Evolutionary conservation across 257 asterid species (phyloP).

Genomic region (Scutellaria baicalensis): DNA sequence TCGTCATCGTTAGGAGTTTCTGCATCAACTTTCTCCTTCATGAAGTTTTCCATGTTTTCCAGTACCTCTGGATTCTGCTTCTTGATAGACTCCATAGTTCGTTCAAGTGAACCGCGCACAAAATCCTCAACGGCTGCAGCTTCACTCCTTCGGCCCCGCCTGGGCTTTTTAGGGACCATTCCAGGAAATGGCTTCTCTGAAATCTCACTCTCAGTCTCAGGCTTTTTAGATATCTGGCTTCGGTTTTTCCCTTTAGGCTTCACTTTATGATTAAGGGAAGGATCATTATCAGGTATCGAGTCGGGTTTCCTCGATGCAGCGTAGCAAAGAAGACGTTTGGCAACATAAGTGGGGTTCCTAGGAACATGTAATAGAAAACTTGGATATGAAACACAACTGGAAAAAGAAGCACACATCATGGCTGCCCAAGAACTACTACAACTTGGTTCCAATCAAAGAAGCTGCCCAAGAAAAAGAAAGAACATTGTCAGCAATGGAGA

Average conservation of each 20-base stretch:
- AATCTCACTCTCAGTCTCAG: slow-evolving; percentile 26
- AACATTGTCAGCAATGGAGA: neutral
- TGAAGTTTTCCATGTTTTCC: slow-evolving; percentile 44
- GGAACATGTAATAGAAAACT: slow-evolving; percentile 12
- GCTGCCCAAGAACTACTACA: neutral
- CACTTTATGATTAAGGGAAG: slow-evolving; percentile 15
- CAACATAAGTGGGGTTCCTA: slow-evolving; percentile 5
- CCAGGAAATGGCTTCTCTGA: slow-evolving; percentile 33
- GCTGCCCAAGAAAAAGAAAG: neutral
- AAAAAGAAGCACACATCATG: slow-evolving; percentile 6
- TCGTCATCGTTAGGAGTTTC: slow-evolving; percentile 27
- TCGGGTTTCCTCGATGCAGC: slow-evolving; percentile 32
- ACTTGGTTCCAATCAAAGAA: neutral
- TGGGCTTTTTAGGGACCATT: slow-evolving; percentile 63
- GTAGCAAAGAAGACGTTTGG: slow-evolving; percentile 27
- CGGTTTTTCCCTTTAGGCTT: slow-evolving; percentile 25
- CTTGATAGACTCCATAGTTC: slow-evolving; percentile 58
- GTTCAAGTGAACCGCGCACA: slow-evolving; percentile 52
- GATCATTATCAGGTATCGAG: slow-evolving; percentile 19
- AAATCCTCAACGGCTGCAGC: slow-evolving; percentile 94
- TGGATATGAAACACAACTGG: slow-evolving; percentile 12
- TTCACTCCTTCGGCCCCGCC: slow-evolving; percentile 85
- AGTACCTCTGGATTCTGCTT: slow-evolving; percentile 61
- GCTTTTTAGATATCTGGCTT: slow-evolving; percentile 15
- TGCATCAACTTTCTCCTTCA: slow-evolving; percentile 48